phyloP scores from a whole-genome alignment of 1,284 basidiomycete genomes.

The Trametes pubescens region DNA sequence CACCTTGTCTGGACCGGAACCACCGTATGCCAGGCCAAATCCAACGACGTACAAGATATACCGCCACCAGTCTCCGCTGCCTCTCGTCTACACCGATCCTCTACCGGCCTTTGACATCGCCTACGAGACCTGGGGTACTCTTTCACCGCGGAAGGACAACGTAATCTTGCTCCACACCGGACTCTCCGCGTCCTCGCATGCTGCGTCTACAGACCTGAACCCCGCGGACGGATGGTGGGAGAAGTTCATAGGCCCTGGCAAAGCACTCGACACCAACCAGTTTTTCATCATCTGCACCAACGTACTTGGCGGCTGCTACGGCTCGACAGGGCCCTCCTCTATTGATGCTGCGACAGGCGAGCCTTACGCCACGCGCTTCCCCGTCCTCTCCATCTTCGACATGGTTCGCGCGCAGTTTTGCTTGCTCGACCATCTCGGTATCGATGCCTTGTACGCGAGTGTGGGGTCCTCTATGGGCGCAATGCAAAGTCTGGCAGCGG shows the following conservation, averaged over 20 bases:
- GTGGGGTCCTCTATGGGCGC: conserved; percentile 97
- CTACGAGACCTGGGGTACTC: conserved; percentile 97
- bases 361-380: conserved; percentile 92
- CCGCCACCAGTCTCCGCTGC: conserved; percentile 68
- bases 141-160: conserved; percentile 84
- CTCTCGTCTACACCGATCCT: conserved; percentile 76
- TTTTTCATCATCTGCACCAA: conserved; percentile 98
- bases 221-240: conserved; percentile 97
- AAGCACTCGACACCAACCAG: conserved; percentile 90
- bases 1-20: conserved; percentile 69
- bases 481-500: conserved; percentile 97
- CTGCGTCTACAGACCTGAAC: conserved; percentile 84
- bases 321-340: conserved; percentile 93
- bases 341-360: conserved; percentile 71
- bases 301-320: conserved; percentile 97
- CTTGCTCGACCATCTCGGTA: conserved; percentile 86
- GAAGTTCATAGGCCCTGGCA: conserved; percentile 96
- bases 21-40: conserved; percentile 77
- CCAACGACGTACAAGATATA: conserved; percentile 75
- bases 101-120: conserved; percentile 88
- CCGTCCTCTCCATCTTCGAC: conserved; percentile 93
- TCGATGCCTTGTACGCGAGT: conserved; percentile 89
- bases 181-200: conserved; percentile 95
- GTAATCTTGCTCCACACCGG: conserved; percentile 98
- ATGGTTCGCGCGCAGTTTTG: conserved; percentile 95